Evolutionary conservation across 2,329 filamentous ascomycete species (phyloP).

Genomic region (Pleoardoris graminearum): DNA sequence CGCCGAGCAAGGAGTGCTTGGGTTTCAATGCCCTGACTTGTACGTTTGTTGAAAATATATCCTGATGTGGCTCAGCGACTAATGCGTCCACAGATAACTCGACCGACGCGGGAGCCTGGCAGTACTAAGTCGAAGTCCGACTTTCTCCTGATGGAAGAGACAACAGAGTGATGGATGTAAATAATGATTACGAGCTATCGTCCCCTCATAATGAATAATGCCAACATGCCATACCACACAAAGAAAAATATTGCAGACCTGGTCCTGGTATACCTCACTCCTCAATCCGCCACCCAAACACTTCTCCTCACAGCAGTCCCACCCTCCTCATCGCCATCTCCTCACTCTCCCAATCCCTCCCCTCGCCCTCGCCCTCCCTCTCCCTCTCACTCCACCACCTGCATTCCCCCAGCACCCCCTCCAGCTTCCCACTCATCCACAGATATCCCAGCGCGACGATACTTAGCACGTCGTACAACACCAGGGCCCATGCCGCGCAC

Average conservation of each 20-base stretch:
- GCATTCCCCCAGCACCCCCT: conserved; percentile 1
- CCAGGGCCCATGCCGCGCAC: conserved; percentile 16
- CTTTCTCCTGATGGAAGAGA: conserved; percentile 10
- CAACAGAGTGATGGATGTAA: not conserved
- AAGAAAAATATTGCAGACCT: no score
- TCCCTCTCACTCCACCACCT: not conserved
- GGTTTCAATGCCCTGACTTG: conserved; percentile 41
- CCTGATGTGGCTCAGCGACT: conserved; percentile 12
- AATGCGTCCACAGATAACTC: conserved; percentile 18
- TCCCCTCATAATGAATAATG: not conserved
- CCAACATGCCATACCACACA: not conserved
- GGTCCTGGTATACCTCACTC: not conserved
- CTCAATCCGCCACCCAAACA: not conserved
- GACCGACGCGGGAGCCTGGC: conserved; percentile 38
- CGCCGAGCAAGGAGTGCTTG: conserved; percentile 31
- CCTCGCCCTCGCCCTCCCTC: not conserved
- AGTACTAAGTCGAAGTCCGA: conserved; percentile 37
- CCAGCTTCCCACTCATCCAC: conserved; percentile 17
- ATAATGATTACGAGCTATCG: not conserved
- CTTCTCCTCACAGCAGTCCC: conserved; percentile 24
- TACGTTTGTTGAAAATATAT: conserved; percentile 18
- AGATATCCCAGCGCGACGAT: conserved; percentile 16
- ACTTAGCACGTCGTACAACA: conserved; percentile 24
- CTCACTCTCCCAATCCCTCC: not conserved
- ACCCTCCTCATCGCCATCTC: conserved; percentile 30